Conservation (phyloP, 352 stramenopile genomes). For the Globisporangium orthogonon region DNA sequence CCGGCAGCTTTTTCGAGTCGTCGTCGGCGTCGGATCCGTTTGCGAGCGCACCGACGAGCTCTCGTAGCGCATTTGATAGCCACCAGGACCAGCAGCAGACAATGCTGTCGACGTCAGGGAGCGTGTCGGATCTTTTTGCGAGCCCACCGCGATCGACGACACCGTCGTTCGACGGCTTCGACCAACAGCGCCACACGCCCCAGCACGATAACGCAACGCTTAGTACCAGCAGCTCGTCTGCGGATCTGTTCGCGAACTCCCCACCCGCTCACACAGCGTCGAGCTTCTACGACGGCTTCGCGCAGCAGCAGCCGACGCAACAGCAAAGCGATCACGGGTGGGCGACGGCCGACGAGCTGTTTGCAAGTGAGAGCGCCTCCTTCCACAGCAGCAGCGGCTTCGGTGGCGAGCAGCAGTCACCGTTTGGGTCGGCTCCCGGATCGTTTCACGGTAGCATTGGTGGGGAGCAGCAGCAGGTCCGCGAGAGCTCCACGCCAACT, state of each 20-base stretch:
- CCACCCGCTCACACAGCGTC: background rate
- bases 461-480: background rate
- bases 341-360: conserved; percentile 2
- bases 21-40: conserved; percentile 12
- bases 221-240: background rate
- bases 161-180: conserved; percentile 6
- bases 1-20: conserved; percentile 5
- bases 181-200: conserved; percentile 1
- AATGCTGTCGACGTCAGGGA: conserved; percentile 3
- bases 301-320: background rate
- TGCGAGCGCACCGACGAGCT: conserved; percentile 7
- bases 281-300: conserved; percentile 7
- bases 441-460: background rate
- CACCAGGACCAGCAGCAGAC: conserved; percentile 5
- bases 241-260: conserved; percentile 8
- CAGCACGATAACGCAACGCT: background rate
- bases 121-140: conserved; percentile 7
- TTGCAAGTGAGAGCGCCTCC: background rate
- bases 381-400: background rate
- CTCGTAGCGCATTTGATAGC: conserved; percentile 4
- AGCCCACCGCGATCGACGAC: conserved; percentile 1
- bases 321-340: background rate
- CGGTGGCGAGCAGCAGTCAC: background rate
- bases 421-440: background rate
- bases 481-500: background rate